These are phyloP conservation scores for Beauveria bassiana DNA, from an alignment of 2,329 filamentous ascomycete genomes.

Conservation along the genomic window DNA sequence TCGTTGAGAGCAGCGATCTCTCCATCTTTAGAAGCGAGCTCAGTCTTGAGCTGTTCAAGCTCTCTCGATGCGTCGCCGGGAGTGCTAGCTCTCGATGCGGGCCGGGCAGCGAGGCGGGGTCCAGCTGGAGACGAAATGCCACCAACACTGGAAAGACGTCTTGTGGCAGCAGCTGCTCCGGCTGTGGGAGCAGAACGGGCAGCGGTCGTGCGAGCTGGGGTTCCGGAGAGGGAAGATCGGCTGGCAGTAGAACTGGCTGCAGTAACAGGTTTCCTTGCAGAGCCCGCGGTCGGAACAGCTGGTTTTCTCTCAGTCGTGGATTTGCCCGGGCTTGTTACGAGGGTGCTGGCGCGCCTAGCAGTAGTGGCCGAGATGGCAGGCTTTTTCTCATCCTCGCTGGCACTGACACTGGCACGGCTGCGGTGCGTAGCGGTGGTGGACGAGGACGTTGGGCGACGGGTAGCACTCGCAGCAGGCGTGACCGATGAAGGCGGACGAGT, in stretches of 20 bases:
- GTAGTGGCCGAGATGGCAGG: conserved; percentile 26
- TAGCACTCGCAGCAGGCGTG: conserved; percentile 26
- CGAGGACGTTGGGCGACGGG: conserved; percentile 25
- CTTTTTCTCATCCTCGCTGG: conserved; percentile 44
- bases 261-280: conserved; percentile 27
- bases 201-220: conserved; percentile 27
- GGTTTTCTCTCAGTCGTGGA: conserved; percentile 26
- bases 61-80: conserved; percentile 42
- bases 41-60: conserved; percentile 51
- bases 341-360: conserved; percentile 34
- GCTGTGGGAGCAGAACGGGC: conserved; percentile 31
- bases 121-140: conserved; percentile 25
- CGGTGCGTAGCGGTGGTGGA: conserved; percentile 35
- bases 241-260: conserved; percentile 23
- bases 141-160: conserved; percentile 47
- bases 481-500: conserved; percentile 34
- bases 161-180: conserved; percentile 40
- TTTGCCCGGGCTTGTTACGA: conserved; percentile 31
- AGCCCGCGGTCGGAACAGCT: conserved; percentile 24
- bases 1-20: conserved; percentile 50
- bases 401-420: conserved; percentile 39
- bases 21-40: conserved; percentile 49
- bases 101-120: conserved; percentile 31
- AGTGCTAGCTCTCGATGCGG: conserved; percentile 29
- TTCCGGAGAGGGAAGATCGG: conserved; percentile 22